Evolutionary conservation across 192 early-diverging fungal genomes (phyloP).

Genomic region (Backusella parvicylindrica): DNA sequence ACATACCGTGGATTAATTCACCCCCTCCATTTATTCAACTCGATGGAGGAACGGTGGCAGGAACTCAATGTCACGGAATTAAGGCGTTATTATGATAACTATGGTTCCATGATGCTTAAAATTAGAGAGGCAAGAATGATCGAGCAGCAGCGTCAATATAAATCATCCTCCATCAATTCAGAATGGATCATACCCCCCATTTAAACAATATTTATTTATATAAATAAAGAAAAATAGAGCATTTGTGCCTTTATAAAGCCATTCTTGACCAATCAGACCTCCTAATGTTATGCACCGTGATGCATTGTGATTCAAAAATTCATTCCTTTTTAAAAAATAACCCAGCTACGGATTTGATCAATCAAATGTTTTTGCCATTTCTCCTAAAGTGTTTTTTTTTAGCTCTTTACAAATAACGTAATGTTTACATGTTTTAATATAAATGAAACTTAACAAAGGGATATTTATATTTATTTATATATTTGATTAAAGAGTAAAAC

Average conservation of each 20-base stretch:
- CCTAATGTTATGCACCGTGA: neutral
- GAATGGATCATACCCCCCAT: constrained; percentile 19
- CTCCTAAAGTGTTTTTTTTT: neutral
- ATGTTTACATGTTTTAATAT: neutral
- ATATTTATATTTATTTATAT: neutral
- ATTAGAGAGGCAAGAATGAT: constrained; percentile 11
- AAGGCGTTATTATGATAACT: constrained; percentile 17
- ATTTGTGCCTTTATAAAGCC: neutral
- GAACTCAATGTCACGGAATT: constrained; percentile 16
- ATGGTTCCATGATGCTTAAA: constrained; percentile 28
- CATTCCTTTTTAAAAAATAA: neutral
- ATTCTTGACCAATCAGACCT: neutral
- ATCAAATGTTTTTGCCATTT: neutral
- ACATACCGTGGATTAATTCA: constrained; percentile 21
- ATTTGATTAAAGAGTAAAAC: neutral
- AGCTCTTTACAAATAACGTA: neutral
- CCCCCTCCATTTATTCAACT: constrained; percentile 17
- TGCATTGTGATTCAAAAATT: neutral
- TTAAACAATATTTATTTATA: neutral
- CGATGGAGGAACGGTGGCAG: neutral
- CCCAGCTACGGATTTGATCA: neutral
- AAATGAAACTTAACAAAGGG: neutral
- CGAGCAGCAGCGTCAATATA: constrained; percentile 11
- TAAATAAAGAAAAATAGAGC: neutral
- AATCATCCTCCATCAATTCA: neutral